phyloP scores from a whole-genome alignment of 495 filamentous ascomycete species.

The Copromyces sp. region DNA sequence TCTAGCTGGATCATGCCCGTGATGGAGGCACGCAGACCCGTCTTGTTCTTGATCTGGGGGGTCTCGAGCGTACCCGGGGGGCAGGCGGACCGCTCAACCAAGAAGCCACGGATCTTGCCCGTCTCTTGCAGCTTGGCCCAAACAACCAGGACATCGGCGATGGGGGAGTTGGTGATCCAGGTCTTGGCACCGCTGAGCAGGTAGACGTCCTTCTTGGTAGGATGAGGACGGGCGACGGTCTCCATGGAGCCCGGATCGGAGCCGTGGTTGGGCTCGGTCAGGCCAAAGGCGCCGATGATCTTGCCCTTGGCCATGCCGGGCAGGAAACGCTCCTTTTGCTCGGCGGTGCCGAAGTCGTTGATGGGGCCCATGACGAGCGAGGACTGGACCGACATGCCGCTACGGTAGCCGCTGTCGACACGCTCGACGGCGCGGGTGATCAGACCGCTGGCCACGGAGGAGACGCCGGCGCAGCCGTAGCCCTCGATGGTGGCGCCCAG shows the following conservation, averaged over 20 bases:
- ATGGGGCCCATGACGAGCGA: slow-evolving; percentile 96
- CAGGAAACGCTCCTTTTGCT: slow-evolving; percentile 83
- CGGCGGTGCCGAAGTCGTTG: slow-evolving; percentile 78
- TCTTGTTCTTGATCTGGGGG: slow-evolving; percentile 90
- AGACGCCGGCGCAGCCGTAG: slow-evolving; percentile 90
- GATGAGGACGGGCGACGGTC: slow-evolving; percentile 74
- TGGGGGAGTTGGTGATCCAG: slow-evolving; percentile 98
- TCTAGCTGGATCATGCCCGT: slow-evolving; percentile 98
- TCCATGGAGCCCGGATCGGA: slow-evolving; percentile 97
- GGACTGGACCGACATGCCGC: slow-evolving; percentile 92
- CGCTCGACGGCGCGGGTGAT: slow-evolving; percentile 95
- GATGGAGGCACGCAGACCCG: slow-evolving; percentile 80
- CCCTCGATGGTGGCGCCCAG: slow-evolving; percentile 86
- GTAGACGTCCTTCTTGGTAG: slow-evolving; percentile 76
- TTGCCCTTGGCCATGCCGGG: slow-evolving; percentile 80
- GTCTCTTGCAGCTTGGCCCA: slow-evolving; percentile 90
- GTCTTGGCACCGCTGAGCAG: slow-evolving; percentile 82
- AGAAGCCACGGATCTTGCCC: slow-evolving; percentile 91
- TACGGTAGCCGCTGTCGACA: slow-evolving; percentile 91
- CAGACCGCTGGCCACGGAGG: slow-evolving; percentile 80
- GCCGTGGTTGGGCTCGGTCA: slow-evolving; percentile 97
- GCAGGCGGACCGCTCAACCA: slow-evolving; percentile 72
- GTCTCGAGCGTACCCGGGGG: slow-evolving; percentile 85
- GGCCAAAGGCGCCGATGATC: slow-evolving; percentile 80
- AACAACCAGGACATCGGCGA: slow-evolving; percentile 80